Evolutionary conservation across 345 rosid species (phyloP).

Genomic region (Ceriops decandra): DNA sequence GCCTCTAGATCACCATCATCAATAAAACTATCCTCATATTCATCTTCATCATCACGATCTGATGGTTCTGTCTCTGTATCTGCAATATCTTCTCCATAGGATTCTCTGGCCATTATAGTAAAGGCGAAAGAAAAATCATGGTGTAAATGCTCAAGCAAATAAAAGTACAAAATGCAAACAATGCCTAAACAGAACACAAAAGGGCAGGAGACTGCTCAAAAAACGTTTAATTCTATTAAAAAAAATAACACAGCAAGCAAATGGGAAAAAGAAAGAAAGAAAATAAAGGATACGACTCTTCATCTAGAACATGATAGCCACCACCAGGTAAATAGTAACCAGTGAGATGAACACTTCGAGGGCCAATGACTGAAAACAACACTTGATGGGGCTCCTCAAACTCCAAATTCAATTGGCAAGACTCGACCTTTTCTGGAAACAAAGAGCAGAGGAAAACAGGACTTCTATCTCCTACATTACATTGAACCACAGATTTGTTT

Average conservation of each 20-base stretch:
- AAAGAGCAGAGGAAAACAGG: constrained; percentile 59
- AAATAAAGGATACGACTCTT: constrained; percentile 58
- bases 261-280: background rate
- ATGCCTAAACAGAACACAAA: no score
- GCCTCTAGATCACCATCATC: constrained; percentile 43
- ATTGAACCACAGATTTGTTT: constrained; percentile 50
- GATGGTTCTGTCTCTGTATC: constrained; percentile 55
- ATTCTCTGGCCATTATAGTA: constrained; percentile 39
- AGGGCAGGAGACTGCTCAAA: background rate
- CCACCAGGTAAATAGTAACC: constrained; percentile 48
- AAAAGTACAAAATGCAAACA: no score
- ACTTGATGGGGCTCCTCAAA: constrained; percentile 71
- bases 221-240: background rate
- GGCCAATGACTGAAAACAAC: constrained; percentile 67
- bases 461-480: constrained; percentile 61
- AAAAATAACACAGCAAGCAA: background rate
- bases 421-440: constrained; percentile 47
- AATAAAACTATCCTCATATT: constrained; percentile 67
- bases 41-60: constrained; percentile 38
- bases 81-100: constrained; percentile 62
- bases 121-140: constrained; percentile 15
- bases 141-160: no score
- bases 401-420: constrained; percentile 61
- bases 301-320: constrained; percentile 20
- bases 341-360: constrained; percentile 60